Conservation (phyloP, 2,329 filamentous ascomycete species). For the Penicillium olsonii region DNA sequence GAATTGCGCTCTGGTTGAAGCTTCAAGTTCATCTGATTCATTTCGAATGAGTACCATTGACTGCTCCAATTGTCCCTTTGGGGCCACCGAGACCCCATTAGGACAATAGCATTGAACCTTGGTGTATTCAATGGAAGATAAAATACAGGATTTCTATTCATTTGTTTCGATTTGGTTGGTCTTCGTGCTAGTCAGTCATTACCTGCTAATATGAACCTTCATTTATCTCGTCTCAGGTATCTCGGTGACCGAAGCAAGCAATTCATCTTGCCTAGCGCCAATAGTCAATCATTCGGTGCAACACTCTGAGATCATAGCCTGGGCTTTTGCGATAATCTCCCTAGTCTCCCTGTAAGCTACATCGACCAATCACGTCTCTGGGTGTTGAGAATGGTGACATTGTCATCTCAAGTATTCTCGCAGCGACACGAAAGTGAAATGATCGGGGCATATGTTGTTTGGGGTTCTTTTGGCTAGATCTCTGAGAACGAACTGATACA, state of each 20-base stretch:
- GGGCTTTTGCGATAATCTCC: background rate
- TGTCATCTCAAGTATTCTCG: conserved; percentile 2
- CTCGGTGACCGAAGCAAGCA: conserved; percentile 2
- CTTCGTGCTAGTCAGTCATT: too few species aligned
- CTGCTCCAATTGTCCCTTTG: too few species aligned
- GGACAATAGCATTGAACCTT: too few species aligned
- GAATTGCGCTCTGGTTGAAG: background rate
- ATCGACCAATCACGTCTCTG: conserved; percentile 3
- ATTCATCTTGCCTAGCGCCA: background rate
- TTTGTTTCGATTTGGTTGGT: background rate
- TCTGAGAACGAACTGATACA: background rate
- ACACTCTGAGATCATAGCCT: background rate
- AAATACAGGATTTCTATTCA: background rate
- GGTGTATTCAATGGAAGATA: background rate
- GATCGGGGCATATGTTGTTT: conserved; percentile 13
- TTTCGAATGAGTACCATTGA: too few species aligned
- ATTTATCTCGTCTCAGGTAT: background rate
- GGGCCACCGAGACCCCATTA: too few species aligned
- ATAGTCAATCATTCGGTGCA: background rate
- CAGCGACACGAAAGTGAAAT: background rate
- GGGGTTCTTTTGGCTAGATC: background rate
- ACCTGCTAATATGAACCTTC: background rate
- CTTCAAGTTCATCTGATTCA: background rate
- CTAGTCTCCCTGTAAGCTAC: background rate
- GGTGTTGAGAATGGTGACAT: conserved; percentile 13